Evolutionary conservation across 768 basidiomycete genomes (phyloP).

Genomic region (Serendipita sp.): DNA sequence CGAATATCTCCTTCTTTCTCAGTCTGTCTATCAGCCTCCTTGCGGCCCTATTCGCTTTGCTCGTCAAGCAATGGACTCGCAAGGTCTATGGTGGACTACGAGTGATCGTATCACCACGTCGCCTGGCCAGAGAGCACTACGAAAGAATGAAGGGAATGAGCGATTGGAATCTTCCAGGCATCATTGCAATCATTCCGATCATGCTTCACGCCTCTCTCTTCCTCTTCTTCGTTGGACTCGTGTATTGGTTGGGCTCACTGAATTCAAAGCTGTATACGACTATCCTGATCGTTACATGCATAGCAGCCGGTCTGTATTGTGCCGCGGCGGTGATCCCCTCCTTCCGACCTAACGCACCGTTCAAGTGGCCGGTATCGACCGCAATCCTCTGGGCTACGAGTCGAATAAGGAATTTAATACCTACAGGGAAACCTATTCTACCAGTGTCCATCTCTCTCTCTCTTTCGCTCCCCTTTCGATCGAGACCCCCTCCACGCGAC

Average conservation of each 20-base stretch:
- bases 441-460: neutral
- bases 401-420: neutral
- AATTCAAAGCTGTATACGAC: neutral
- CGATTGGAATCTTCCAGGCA: conserved; percentile 15
- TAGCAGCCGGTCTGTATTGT: neutral
- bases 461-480: neutral
- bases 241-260: conserved; percentile 12
- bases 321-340: neutral
- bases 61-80: conserved; percentile 20
- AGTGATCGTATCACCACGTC: conserved; percentile 1
- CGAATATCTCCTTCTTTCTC: conserved; percentile 18
- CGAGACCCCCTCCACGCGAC: neutral
- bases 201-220: conserved; percentile 14
- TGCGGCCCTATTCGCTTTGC: conserved; percentile 17
- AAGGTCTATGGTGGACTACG: conserved; percentile 9
- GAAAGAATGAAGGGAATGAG: conserved; percentile 14
- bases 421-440: neutral
- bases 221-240: conserved; percentile 14
- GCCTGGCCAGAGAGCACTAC: conserved; percentile 12
- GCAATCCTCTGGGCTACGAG: neutral
- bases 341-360: neutral
- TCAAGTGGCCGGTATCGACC: neutral
- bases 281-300: neutral
- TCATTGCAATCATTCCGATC: conserved; percentile 15
- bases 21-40: conserved; percentile 17